These are phyloP conservation scores for Termitomyces eurrhizus DNA, from an alignment of 768 basidiomycete genomes.

Conservation along the genomic window DNA sequence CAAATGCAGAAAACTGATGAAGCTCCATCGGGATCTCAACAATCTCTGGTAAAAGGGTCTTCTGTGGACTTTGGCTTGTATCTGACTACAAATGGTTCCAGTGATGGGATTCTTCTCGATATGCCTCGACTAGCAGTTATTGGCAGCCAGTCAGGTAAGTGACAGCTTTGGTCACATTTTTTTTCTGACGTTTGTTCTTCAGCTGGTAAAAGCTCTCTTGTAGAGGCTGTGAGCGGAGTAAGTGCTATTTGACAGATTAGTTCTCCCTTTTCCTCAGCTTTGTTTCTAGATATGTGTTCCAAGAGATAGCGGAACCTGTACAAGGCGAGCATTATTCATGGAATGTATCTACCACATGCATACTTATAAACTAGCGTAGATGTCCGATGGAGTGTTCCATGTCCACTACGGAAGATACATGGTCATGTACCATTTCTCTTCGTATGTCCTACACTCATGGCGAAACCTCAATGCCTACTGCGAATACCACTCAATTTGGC, in stretches of 20 bases:
- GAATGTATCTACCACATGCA: neutral
- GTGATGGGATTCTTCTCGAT: conserved; percentile 4
- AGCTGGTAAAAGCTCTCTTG: conserved; percentile 10
- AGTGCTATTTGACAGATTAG: neutral
- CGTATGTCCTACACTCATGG: conserved; percentile 18
- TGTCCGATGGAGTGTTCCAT: conserved; percentile 54
- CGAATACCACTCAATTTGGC: conserved; percentile 34
- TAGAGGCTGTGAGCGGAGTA: conserved; percentile 4
- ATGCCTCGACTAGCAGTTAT: conserved; percentile 10
- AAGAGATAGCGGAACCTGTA: conserved; percentile 59
- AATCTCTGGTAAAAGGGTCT: neutral
- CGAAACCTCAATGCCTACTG: conserved; percentile 20
- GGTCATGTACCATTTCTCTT: conserved; percentile 44
- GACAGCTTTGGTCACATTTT: neutral
- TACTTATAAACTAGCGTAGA: conserved; percentile 20
- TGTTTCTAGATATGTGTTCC: conserved; percentile 54
- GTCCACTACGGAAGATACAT: conserved; percentile 31
- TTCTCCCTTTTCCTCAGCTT: neutral
- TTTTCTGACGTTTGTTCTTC: neutral
- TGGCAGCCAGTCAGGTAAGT: conserved; percentile 6
- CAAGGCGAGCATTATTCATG: conserved; percentile 30
- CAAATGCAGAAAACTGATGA: conserved; percentile 5
- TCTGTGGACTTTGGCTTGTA: neutral
- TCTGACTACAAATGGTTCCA: neutral
- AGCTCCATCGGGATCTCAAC: conserved; percentile 4